phyloP scores from a whole-genome alignment of 495 filamentous ascomycete genomes.

The Arthonia radiata region DNA sequence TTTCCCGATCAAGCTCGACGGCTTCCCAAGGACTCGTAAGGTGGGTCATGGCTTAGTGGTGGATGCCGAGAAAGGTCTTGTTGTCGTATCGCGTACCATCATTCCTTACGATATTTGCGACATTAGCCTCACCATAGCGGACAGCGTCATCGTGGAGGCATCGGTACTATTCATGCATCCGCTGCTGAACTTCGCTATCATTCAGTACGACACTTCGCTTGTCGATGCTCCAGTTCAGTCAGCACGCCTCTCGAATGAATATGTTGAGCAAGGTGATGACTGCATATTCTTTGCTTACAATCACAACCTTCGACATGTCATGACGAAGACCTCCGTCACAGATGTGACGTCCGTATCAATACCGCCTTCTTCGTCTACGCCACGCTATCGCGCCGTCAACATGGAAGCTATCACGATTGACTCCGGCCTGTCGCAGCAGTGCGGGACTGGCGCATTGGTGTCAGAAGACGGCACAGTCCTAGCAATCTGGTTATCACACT shows the following conservation, averaged over 20 bases:
- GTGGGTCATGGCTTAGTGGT: constrained; percentile 89
- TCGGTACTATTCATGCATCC: constrained; percentile 95
- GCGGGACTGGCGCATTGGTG: constrained; percentile 82
- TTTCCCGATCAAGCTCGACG: constrained; percentile 89
- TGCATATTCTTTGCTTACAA: constrained; percentile 96
- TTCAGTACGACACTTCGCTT: constrained; percentile 81
- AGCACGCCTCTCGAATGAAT: constrained; percentile 53
- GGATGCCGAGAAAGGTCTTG: constrained; percentile 84
- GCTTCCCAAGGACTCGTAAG: constrained; percentile 77
- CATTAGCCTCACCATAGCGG: constrained; percentile 81
- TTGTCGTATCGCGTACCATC: constrained; percentile 77
- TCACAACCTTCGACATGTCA: constrained; percentile 75
- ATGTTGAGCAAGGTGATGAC: constrained; percentile 69
- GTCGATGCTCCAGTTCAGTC: constrained; percentile 83
- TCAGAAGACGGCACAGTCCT: constrained; percentile 78
- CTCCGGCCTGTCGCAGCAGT: constrained; percentile 69
- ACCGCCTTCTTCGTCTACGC: constrained; percentile 69
- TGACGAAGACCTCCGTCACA: constrained; percentile 83
- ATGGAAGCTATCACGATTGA: constrained; percentile 95
- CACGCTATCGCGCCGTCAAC: constrained; percentile 88
- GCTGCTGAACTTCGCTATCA: constrained; percentile 88
- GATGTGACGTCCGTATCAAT: constrained; percentile 96
- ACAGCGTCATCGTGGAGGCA: constrained; percentile 78
- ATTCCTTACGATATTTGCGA: constrained; percentile 94
- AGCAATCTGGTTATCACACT: constrained; percentile 86